Evolutionary conservation across 495 filamentous ascomycete species (phyloP).

Genomic region (Chaetomium tenue): DNA sequence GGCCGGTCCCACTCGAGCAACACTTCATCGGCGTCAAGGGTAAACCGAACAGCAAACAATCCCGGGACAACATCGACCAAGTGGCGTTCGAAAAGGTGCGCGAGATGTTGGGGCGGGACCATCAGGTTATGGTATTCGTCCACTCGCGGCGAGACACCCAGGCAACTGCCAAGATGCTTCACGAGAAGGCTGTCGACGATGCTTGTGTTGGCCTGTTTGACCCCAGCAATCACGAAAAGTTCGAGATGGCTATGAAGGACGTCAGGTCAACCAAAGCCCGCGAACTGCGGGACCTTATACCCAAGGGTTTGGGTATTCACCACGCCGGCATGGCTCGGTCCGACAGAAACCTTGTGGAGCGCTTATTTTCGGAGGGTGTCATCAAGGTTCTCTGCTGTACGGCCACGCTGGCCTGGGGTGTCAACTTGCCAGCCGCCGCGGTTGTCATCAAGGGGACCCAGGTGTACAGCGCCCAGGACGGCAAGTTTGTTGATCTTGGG

Average conservation of each 20-base stretch:
- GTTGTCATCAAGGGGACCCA: conserved; percentile 98
- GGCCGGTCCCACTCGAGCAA: conserved; percentile 93
- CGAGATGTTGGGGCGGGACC: conserved; percentile 80
- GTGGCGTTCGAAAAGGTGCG: conserved; percentile 92
- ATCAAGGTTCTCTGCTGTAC: conserved; percentile 98
- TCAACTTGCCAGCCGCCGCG: conserved; percentile 95
- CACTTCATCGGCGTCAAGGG: conserved; percentile 97
- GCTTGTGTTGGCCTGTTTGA: conserved; percentile 78
- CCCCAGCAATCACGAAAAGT: conserved; percentile 64
- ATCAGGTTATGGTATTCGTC: conserved; percentile 99
- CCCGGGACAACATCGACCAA: conserved; percentile 81
- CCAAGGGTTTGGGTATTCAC: conserved; percentile 89
- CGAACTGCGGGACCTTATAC: conserved; percentile 83
- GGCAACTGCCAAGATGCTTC: conserved; percentile 77
- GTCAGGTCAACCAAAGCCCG: conserved; percentile 78
- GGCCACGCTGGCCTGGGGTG: conserved; percentile 96
- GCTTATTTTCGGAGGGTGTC: conserved; percentile 81
- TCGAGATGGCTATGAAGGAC: conserved; percentile 70
- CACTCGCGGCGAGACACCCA: conserved; percentile 95
- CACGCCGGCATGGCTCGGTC: conserved; percentile 93
- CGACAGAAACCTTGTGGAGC: conserved; percentile 90
- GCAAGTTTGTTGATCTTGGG: conserved; percentile 93
- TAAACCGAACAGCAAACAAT: conserved; percentile 73
- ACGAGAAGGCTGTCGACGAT: conserved; percentile 81
- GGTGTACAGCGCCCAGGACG: conserved; percentile 91